phyloP scores from a whole-genome alignment of 2,329 filamentous ascomycete genomes.

The Neonectria neomacrospora region DNA sequence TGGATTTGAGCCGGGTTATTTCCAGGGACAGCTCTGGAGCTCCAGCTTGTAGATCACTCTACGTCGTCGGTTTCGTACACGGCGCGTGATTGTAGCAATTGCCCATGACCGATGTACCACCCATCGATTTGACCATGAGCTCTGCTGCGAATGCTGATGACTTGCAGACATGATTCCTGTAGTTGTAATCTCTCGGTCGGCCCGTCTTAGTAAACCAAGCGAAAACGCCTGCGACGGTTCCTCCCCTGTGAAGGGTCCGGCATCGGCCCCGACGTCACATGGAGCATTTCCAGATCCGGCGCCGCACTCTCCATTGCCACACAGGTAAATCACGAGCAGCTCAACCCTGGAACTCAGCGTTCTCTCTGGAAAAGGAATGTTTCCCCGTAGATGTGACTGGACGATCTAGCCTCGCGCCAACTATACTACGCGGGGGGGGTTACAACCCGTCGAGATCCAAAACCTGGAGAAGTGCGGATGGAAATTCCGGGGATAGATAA shows the following conservation, averaged over 20 bases:
- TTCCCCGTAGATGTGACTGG: neutral
- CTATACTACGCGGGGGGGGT: constrained; percentile 7
- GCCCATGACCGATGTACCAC: constrained; percentile 13
- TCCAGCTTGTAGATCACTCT: neutral
- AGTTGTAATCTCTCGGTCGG: neutral
- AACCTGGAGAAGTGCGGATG: constrained; percentile 19
- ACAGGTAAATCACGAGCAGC: neutral
- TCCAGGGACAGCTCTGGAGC: constrained; percentile 16
- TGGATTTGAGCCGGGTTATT: constrained; percentile 3
- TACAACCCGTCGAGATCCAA: constrained; percentile 11
- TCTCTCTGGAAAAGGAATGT: neutral
- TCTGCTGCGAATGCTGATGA: neutral
- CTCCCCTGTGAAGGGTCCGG: neutral
- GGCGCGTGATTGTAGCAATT: constrained; percentile 16
- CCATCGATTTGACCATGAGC: neutral
- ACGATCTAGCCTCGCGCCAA: constrained; percentile 1
- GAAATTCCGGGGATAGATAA: constrained; percentile 18
- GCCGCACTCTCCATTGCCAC: neutral
- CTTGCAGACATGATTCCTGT: neutral
- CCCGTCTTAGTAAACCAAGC: neutral
- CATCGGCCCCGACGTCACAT: neutral
- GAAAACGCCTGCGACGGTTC: neutral
- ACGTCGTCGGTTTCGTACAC: neutral
- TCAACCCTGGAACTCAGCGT: neutral
- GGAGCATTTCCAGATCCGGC: neutral